A percentile compares a stretch with the other conserved stretches of the same genome.
These are phyloP conservation scores for Ogataea salicorniae DNA, from an alignment of 805 yeast genomes.

Conservation along the genomic window DNA sequence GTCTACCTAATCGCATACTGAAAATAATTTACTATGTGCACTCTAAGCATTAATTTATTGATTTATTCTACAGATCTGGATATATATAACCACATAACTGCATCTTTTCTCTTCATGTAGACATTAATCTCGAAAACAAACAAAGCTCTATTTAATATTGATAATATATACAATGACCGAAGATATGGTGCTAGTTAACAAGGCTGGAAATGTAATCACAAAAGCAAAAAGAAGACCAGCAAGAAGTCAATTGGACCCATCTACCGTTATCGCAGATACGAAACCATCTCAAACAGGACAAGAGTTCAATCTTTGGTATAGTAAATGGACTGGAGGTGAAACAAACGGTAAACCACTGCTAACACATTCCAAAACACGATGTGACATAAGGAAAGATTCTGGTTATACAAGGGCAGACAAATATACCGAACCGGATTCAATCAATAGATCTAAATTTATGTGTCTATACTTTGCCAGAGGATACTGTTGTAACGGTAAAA, in stretches of 20 bases:
- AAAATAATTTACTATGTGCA: too few species aligned
- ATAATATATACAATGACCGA: background rate
- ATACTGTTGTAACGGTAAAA: conserved; percentile 70
- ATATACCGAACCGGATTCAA: conserved; percentile 25
- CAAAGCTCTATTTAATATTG: background rate
- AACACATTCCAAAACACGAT: conserved; percentile 49
- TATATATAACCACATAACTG: too few species aligned
- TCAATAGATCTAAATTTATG: conserved; percentile 39
- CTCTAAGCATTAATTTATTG: too few species aligned
- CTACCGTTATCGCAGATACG: conserved; percentile 46
- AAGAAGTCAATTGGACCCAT: conserved; percentile 66
- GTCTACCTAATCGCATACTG: too few species aligned
- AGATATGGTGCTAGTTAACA: background rate
- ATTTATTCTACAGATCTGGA: too few species aligned
- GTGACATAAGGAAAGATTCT: conserved; percentile 56
- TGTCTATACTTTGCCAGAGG: conserved; percentile 90
- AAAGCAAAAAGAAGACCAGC: conserved; percentile 44
- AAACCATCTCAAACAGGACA: conserved; percentile 79
- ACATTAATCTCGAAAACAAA: too few species aligned
- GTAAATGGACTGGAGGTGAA: conserved; percentile 83
- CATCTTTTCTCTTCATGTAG: too few species aligned
- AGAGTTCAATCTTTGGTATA: conserved; percentile 81
- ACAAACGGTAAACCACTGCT: conserved; percentile 35
- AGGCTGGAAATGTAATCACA: background rate
- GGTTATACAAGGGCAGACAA: conserved; percentile 73